A percentile compares a stretch with the other conserved stretches of the same genome.
These are phyloP conservation scores for Pseudocercospora eumusae DNA, from an alignment of 2,329 filamentous ascomycete genomes.

Conservation along the genomic window DNA sequence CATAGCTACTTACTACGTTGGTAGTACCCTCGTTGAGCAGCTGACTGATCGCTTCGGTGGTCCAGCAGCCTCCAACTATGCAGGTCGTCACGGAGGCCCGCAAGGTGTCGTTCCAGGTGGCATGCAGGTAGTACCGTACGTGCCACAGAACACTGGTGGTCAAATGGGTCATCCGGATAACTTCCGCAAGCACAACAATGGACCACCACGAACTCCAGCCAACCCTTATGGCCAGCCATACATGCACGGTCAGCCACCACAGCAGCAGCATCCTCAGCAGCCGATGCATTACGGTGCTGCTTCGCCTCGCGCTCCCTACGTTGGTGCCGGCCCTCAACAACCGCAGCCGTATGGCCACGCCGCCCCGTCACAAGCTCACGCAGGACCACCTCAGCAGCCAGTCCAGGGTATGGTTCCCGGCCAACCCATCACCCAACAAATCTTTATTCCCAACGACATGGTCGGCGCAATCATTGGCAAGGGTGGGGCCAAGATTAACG, in stretches of 20 bases:
- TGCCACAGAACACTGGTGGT: conserved; percentile 86
- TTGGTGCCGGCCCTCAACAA: conserved; percentile 75
- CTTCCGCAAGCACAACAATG: conserved; percentile 68
- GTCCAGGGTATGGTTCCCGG: conserved; percentile 71
- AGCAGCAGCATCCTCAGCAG: conserved; percentile 53
- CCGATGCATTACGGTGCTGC: conserved; percentile 76
- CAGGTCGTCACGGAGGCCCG: conserved; percentile 88
- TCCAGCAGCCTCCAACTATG: conserved; percentile 94
- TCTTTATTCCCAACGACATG: conserved; percentile 99
- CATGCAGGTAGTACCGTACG: conserved; percentile 99
- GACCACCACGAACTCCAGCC: conserved; percentile 68
- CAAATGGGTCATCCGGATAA: conserved; percentile 90
- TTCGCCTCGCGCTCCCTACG: conserved; percentile 74
- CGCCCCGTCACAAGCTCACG: conserved; percentile 60
- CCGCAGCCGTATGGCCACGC: conserved; percentile 58
- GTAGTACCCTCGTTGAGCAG: conserved; percentile 96
- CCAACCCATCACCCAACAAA: conserved; percentile 91
- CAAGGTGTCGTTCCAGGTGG: conserved; percentile 92
- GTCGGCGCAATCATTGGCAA: conserved; percentile 99
- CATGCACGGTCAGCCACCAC: conserved; percentile 61
- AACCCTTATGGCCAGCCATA: conserved; percentile 59
- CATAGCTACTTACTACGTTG: conserved; percentile 98
- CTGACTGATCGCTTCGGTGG: conserved; percentile 95
- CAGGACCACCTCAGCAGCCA: conserved; percentile 71
- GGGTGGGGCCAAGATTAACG: conserved; percentile 98